A percentile compares a stretch with the other conserved stretches of the same genome.
Evolutionary conservation across 106 monocot species (phyloP).

Genomic region (Allium cepa): DNA sequence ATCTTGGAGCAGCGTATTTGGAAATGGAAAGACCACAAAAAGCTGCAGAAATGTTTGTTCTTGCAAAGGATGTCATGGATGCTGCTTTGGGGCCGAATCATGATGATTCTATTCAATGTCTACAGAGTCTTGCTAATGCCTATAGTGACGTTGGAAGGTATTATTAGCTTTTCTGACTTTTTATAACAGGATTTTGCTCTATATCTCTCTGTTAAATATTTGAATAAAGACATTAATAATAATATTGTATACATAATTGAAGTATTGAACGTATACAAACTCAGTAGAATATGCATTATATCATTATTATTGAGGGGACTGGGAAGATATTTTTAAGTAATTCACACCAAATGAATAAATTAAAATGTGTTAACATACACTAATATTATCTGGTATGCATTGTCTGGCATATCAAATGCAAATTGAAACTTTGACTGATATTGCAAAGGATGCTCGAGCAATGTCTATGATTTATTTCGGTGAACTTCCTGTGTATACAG

Average conservation of each 20-base stretch:
- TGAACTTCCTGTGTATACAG: neutral
- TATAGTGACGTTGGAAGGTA: slow-evolving; percentile 83
- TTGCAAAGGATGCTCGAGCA: neutral
- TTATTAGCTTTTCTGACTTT: neutral
- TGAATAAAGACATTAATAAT: neutral
- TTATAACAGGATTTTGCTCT: no score
- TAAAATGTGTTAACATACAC: no score
- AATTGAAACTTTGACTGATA: neutral
- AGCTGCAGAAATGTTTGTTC: slow-evolving; percentile 97
- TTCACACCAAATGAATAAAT: no score
- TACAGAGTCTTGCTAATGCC: slow-evolving; percentile 93
- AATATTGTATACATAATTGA: no score
- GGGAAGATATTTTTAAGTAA: no score
- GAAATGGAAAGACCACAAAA: slow-evolving; percentile 78
- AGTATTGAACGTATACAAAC: no score
- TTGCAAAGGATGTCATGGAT: slow-evolving; percentile 94
- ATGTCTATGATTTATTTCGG: slow-evolving; percentile 1
- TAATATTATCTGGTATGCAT: neutral
- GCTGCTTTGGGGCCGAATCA: slow-evolving; percentile 76
- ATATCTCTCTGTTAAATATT: neutral
- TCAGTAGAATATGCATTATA: no score
- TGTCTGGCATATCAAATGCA: neutral
- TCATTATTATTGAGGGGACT: no score
- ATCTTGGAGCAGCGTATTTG: slow-evolving; percentile 84
- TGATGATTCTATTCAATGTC: slow-evolving; percentile 72